Conservation (phyloP, 2,329 filamentous ascomycete species). For the Cercospora beticola region DNA sequence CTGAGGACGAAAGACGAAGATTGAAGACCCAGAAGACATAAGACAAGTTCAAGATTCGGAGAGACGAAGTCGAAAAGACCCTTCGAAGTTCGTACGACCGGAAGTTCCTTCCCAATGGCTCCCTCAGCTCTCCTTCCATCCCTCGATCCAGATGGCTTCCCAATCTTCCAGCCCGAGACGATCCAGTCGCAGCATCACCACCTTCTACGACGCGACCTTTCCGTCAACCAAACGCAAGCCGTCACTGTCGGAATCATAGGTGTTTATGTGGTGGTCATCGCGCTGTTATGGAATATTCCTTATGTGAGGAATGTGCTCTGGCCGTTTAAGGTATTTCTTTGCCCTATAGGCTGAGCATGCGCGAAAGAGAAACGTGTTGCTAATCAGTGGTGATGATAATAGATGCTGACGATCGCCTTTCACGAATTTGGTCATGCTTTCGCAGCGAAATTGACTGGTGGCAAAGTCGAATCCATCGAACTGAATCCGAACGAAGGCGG, state of each 20-base stretch:
- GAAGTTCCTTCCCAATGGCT: background rate
- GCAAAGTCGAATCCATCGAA: constrained; percentile 70
- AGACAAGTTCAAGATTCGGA: background rate
- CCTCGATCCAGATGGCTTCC: constrained; percentile 4
- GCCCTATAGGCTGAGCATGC: too few species aligned
- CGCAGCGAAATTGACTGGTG: constrained; percentile 69
- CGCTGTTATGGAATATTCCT: constrained; percentile 75
- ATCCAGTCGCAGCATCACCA: background rate
- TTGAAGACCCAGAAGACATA: background rate
- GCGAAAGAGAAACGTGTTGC: too few species aligned
- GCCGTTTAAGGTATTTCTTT: constrained; percentile 68
- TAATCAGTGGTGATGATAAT: background rate
- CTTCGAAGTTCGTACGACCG: background rate
- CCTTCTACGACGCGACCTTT: constrained; percentile 55
- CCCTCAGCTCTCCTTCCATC: background rate
- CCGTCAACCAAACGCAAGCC: constrained; percentile 66
- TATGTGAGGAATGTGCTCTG: constrained; percentile 73
- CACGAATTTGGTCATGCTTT: constrained; percentile 78
- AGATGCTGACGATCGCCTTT: constrained; percentile 83
- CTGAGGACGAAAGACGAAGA: background rate
- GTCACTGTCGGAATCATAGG: constrained; percentile 71
- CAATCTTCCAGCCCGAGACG: background rate
- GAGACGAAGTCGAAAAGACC: background rate
- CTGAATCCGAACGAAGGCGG: constrained; percentile 75
- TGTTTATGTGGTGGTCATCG: constrained; percentile 71